Evolutionary conservation across 2,329 filamentous ascomycete genomes (phyloP), one percentile per base, ranked within the genome.

Genomic region (Aspergillus sojae): DNA sequence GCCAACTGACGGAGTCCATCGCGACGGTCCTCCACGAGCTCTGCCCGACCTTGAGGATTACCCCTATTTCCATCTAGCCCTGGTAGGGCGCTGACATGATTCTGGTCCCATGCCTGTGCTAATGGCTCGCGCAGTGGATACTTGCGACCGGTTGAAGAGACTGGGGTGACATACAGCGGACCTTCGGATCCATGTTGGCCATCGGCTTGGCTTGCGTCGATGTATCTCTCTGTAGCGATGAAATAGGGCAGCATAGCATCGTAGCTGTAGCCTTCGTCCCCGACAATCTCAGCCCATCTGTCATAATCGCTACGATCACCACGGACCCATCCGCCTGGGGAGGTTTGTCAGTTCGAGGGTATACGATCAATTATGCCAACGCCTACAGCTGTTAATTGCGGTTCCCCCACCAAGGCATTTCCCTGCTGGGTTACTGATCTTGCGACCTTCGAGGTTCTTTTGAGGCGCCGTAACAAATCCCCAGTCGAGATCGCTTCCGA

Each of bases 381-480:
- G 5, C 32, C 34, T 55, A 67, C 72, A 74, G 64, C 73, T 68
- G 45, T 76, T 78, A 36, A 74, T 74, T 10, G 72, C 66, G 1
- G 69, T 73, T 4, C 68, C 68, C 0, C 75, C 74, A 4, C 65
- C 68, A 7, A 76, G 69, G 14, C 66, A 70, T 39, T 72, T 74
- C 1, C 75, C 72, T 1, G 66, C 74, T 48, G 69, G 70, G n/a
- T 76, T 75, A 36, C 71, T 73, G 30, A 68, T 61, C 12, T 62
- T 64, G 6, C 67, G 65, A 16, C 68, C 65, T 60, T 73, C 61
- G 1, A 76, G 62, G 59, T 76, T 67, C 6, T 60, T 58, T 55
- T 78, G 75, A 5, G 74, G 74, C 2, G 67, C 66, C 3, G 74
- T 75, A 2, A 70, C 39, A 61, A 73, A 74, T 26, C 71, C 71